A percentile compares a stretch with the other conserved stretches of the same genome.
Evolutionary conservation across 345 rosid species (phyloP).

Genomic region (Melastoma malabathricum): DNA sequence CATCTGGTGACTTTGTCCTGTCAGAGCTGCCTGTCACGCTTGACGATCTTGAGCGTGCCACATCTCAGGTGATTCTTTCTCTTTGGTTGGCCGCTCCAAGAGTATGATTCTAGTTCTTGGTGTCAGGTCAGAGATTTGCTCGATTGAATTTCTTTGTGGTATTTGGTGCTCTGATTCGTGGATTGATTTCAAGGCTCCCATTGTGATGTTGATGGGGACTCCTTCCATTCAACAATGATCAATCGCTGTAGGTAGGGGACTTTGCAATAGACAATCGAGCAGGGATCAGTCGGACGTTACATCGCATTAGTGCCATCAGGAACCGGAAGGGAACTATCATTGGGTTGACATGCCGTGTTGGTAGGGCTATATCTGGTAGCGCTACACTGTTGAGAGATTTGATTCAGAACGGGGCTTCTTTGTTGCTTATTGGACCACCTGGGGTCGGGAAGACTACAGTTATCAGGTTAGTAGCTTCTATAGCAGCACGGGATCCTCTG

Average conservation of each 20-base stretch:
- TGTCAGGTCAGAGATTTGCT: too few relatives aligned
- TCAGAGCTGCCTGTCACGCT: constrained; percentile 44
- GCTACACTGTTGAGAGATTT: constrained; percentile 66
- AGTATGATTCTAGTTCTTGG: too few relatives aligned
- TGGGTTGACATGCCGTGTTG: constrained; percentile 93
- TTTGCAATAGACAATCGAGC: constrained; percentile 85
- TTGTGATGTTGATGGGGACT: neutral
- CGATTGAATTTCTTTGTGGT: too few relatives aligned
- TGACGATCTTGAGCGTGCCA: constrained; percentile 50
- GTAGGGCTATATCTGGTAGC: constrained; percentile 68
- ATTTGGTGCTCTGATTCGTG: too few relatives aligned
- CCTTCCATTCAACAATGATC: neutral
- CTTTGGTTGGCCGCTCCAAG: too few relatives aligned
- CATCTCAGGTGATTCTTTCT: constrained; percentile 39
- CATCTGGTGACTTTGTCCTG: constrained; percentile 72
- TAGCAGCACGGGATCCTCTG: neutral
- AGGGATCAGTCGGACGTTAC: constrained; percentile 79
- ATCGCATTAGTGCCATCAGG: constrained; percentile 79
- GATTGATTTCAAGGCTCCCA: too few relatives aligned
- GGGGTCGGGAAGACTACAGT: constrained; percentile 96
- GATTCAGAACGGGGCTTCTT: constrained; percentile 63
- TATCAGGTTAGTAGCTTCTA: constrained; percentile 41
- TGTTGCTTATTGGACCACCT: constrained; percentile 87
- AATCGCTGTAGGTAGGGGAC: constrained; percentile 54
- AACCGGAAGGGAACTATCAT: constrained; percentile 60